These are phyloP conservation scores for Trichoderma orchidacearum DNA, from an alignment of 495 filamentous ascomycete species.

Conservation along the genomic window DNA sequence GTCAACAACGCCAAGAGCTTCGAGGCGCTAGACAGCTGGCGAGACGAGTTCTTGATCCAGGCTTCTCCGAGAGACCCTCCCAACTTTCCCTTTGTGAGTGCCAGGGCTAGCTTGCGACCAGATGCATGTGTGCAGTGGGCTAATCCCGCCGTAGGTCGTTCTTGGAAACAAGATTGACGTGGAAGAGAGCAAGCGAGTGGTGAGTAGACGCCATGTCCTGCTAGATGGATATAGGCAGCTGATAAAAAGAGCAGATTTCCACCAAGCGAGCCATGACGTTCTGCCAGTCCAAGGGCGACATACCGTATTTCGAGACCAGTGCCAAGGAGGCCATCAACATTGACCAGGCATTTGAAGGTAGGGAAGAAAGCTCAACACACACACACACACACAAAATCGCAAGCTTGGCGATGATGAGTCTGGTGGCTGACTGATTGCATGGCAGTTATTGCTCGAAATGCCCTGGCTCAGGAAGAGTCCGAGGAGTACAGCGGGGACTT, in stretches of 20 bases:
- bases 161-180: constrained; percentile 99
- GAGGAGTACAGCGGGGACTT: constrained; percentile 89
- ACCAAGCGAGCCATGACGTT: constrained; percentile 92
- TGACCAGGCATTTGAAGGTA: constrained; percentile 96
- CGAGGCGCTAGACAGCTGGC: constrained; percentile 95
- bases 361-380: constrained; percentile 5
- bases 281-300: constrained; percentile 91
- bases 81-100: constrained; percentile 88
- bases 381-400: too few species aligned
- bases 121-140: background rate
- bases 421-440: background rate
- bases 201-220: constrained; percentile 17
- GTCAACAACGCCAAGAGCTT: constrained; percentile 99
- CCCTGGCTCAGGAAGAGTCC: constrained; percentile 89
- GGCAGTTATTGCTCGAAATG: constrained; percentile 90
- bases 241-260: constrained; percentile 47
- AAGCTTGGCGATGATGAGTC: background rate
- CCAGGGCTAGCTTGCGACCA: background rate
- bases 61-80: constrained; percentile 93
- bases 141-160: constrained; percentile 47
- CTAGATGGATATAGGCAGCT: constrained; percentile 3
- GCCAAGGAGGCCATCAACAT: constrained; percentile 98
- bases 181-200: constrained; percentile 91
- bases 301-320: constrained; percentile 98
- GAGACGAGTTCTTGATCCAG: constrained; percentile 97